Conservation (phyloP, 1,284 basidiomycete genomes). For the Ceratobasidium papillatum region DNA sequence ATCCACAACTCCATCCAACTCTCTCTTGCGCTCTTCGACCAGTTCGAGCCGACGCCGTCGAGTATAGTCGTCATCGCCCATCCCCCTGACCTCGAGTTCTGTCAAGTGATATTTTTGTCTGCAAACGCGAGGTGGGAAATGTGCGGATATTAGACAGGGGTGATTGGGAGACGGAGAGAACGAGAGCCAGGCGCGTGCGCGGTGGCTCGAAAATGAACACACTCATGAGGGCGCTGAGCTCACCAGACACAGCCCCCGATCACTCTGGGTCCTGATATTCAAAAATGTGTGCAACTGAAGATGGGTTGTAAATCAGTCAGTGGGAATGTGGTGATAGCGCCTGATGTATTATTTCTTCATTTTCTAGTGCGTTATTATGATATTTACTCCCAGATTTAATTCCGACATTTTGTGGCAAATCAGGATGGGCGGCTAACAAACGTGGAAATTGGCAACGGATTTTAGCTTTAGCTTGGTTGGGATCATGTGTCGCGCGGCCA, state of each 20-base stretch:
- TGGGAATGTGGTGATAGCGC: not conserved
- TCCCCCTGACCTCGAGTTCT: slow-evolving; percentile 31
- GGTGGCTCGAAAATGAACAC: slow-evolving; percentile 32
- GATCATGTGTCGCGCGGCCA: slow-evolving; percentile 13
- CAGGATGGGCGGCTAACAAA: not conserved
- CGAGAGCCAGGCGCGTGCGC: slow-evolving; percentile 3
- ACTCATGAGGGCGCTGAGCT: slow-evolving; percentile 37
- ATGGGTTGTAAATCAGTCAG: not conserved
- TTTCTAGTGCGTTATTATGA: too few species aligned
- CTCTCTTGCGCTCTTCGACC: slow-evolving; percentile 64
- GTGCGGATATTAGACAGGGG: not conserved
- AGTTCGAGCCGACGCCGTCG: slow-evolving; percentile 54
- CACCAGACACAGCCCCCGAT: slow-evolving; percentile 19
- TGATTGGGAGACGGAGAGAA: not conserved
- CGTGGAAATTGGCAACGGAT: slow-evolving; percentile 26
- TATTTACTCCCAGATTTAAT: not conserved
- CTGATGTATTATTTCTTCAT: not conserved
- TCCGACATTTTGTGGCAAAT: not conserved
- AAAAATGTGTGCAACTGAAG: too few species aligned
- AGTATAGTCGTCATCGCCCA: slow-evolving; percentile 43
- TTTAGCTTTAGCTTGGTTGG: slow-evolving; percentile 24
- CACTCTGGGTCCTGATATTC: slow-evolving; percentile 16
- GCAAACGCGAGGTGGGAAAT: slow-evolving; percentile 4
- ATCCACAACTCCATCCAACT: slow-evolving; percentile 68
- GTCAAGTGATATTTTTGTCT: slow-evolving; percentile 13